phyloP scores from a whole-genome alignment of 2,329 filamentous ascomycete genomes.

The Daldinia sp. region DNA sequence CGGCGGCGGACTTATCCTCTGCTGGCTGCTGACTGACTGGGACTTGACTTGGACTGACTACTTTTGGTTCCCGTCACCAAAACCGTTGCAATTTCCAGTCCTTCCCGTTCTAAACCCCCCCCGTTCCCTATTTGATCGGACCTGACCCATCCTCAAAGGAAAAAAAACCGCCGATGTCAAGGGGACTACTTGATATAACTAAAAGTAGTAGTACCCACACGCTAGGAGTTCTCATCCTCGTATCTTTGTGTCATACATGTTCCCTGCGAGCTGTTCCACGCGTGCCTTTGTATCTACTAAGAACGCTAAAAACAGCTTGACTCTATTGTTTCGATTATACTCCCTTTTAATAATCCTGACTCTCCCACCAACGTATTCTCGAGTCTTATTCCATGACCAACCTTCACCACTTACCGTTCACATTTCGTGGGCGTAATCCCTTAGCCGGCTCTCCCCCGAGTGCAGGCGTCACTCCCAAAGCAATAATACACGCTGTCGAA shows the following conservation, averaged over 20 bases:
- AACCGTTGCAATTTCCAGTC: constrained; percentile 26
- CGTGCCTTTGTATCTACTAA: constrained; percentile 31
- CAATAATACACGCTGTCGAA: constrained; percentile 37
- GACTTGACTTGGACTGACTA: not conserved
- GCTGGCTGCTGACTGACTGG: constrained; percentile 6
- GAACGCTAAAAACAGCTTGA: constrained; percentile 11
- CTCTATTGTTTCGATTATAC: constrained; percentile 13
- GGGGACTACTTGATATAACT: constrained; percentile 33
- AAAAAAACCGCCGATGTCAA: constrained; percentile 20
- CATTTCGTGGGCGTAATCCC: constrained; percentile 35
- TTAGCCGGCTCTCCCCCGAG: constrained; percentile 33
- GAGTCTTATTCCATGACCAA: constrained; percentile 31
- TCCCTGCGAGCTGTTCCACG: constrained; percentile 39
- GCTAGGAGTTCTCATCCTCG: constrained; percentile 5
- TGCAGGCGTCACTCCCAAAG: constrained; percentile 31
- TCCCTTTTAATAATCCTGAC: constrained; percentile 35
- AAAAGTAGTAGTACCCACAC: constrained; percentile 28
- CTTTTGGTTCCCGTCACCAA: constrained; percentile 29
- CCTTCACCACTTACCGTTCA: constrained; percentile 38
- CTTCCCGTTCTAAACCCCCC: constrained; percentile 4
- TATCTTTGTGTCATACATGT: constrained; percentile 15
- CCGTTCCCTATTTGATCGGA: constrained; percentile 32
- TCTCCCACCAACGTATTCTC: constrained; percentile 23
- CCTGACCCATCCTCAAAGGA: constrained; percentile 28
- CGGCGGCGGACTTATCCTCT: constrained; percentile 36